These are phyloP conservation scores for Eucalyptus victrix DNA, from an alignment of 345 rosid genomes.

Conservation along the genomic window DNA sequence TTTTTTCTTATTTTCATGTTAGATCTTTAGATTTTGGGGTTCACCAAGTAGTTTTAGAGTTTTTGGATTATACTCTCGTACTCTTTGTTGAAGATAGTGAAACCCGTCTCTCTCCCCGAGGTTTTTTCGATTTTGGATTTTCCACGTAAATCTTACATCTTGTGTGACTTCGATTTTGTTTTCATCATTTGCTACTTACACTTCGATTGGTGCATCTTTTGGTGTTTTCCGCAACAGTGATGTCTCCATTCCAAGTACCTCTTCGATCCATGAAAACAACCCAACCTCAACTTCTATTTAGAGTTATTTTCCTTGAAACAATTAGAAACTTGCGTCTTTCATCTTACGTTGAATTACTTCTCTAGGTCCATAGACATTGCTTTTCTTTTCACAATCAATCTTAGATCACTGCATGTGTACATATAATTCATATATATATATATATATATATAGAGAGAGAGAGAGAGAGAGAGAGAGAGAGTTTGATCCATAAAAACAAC, in stretches of 20 bases:
- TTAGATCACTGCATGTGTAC: not conserved
- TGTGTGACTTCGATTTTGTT: no score
- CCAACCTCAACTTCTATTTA: not conserved
- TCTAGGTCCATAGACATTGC: not conserved
- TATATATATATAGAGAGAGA: no score
- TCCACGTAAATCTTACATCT: no score
- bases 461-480: no score
- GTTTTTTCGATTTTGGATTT: no score
- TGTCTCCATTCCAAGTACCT: not conserved
- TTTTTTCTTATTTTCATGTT: no score
- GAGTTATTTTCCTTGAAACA: not conserved
- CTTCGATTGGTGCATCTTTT: no score
- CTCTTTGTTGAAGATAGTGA: no score
- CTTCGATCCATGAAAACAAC: not conserved
- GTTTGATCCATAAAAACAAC: not conserved
- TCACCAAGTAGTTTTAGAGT: no score
- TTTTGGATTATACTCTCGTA: no score
- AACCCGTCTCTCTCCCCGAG: accelerated
- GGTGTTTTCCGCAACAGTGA: accelerated
- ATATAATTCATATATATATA: not conserved
- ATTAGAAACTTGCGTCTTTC: not conserved
- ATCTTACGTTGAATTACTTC: not conserved
- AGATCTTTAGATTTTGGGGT: no score
- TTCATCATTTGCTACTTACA: no score
- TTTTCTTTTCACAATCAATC: not conserved